Evolutionary conservation across 1,284 basidiomycete species (phyloP), one percentile per base, ranked within the genome.

Genomic region (Trametes hirsuta): DNA sequence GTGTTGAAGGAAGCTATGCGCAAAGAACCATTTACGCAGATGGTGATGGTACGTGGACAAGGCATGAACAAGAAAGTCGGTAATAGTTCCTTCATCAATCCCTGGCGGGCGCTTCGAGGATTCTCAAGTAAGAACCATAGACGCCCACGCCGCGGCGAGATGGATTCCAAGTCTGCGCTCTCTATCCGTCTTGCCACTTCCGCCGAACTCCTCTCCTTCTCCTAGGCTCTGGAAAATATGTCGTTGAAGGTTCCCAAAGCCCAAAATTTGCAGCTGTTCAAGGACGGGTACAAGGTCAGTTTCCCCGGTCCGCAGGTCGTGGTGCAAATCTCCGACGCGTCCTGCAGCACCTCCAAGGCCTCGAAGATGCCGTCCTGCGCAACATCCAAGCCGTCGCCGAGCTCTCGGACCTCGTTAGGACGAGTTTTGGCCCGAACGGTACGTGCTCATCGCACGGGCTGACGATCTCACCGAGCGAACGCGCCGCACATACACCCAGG

Each of bases 381-480:
- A 99, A 98, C 79, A 98, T 98, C 69, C 90, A 95, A 73, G 97
- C 97, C 10, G 94, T 98, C 22, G 83, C 87, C 53, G 97, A 99
- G 75, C 84, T 99, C 52, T 94, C 94, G 44, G 91, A 98, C 78
- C 92, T 98, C 68, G 94, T 98, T 44, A 84, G 97, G 68, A 99
- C 97, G 55, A 94, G 93, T 74, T 97, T 97, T 74, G 96, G 95
- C 21, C 96, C 95, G 36, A 97, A 97, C 74, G 95, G 95, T 92
- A 74, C 72, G 89, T 77, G 49, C 22, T 15, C 18, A 21, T 37
- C 41, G 22, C 6, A 22, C 40, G 6, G 47, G 25, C 47, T 46
- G 35, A 15, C 25, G 36, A 55, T 44, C 45, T 65, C 40, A 22
- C 44, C 41, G 35, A 14, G 46, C 50, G 35, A 22, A 36, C 44